These are phyloP conservation scores for Ceratocystis variospora DNA, from an alignment of 2,329 filamentous ascomycete species.

Conservation along the genomic window DNA sequence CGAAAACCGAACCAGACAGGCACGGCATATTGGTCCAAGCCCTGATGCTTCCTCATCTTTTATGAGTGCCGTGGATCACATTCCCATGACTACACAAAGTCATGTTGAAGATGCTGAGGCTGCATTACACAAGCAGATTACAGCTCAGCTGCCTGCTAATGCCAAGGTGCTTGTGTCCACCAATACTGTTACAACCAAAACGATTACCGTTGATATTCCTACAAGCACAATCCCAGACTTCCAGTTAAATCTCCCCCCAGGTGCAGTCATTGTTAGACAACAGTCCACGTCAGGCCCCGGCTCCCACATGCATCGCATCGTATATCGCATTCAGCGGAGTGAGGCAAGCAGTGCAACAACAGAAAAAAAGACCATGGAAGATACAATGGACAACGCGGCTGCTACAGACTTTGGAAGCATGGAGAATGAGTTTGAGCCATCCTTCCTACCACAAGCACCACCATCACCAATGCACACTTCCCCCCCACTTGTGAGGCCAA, in stretches of 20 bases:
- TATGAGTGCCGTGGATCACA: not conserved
- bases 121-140: slow-evolving; percentile 39
- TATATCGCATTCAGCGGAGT: slow-evolving; percentile 45
- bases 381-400: not conserved
- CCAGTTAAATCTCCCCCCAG: slow-evolving; percentile 41
- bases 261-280: slow-evolving; percentile 45
- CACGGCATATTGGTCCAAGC: not conserved
- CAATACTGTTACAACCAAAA: slow-evolving; percentile 46
- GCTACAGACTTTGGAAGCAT: slow-evolving; percentile 9
- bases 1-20: not conserved
- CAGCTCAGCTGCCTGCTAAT: slow-evolving; percentile 40
- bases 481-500: slow-evolving; percentile 12
- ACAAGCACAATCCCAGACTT: slow-evolving; percentile 29
- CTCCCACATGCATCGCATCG: slow-evolving; percentile 31
- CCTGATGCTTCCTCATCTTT: not conserved
- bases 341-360: slow-evolving; percentile 33
- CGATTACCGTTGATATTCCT: slow-evolving; percentile 49
- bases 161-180: slow-evolving; percentile 48
- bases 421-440: slow-evolving; percentile 15
- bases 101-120: slow-evolving; percentile 23
- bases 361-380: slow-evolving; percentile 24
- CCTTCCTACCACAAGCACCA: not conserved
- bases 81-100: slow-evolving; percentile 12
- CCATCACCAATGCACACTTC: not conserved
- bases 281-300: slow-evolving; percentile 20